Evolutionary conservation across 768 basidiomycete genomes (phyloP).

Genomic region (Lanmaoa pseudosensibilis): DNA sequence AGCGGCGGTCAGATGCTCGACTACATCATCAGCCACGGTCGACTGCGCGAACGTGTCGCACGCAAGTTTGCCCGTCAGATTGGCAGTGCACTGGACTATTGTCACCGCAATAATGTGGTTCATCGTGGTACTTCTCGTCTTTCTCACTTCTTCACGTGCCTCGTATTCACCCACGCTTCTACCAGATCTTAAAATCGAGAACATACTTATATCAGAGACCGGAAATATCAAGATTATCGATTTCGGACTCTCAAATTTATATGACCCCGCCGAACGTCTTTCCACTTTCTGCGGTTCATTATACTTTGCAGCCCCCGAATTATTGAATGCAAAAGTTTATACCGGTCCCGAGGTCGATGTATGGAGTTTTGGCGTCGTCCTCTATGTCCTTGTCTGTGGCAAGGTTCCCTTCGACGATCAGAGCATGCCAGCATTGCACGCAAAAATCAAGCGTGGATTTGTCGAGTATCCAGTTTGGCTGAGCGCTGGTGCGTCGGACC

Average conservation of each 20-base stretch:
- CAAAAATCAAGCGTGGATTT: conserved; percentile 96
- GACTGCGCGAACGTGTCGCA: conserved; percentile 91
- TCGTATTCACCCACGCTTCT: conserved; percentile 1
- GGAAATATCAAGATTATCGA: conserved; percentile 99
- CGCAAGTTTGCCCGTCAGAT: conserved; percentile 98
- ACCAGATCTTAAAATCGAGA: conserved; percentile 96
- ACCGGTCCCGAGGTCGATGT: conserved; percentile 98
- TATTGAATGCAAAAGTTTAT: conserved; percentile 95
- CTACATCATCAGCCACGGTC: conserved; percentile 98
- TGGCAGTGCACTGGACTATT: conserved; percentile 93
- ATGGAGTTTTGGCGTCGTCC: conserved; percentile 98
- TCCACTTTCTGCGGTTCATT: conserved; percentile 97
- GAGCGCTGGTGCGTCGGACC: conserved; percentile 69
- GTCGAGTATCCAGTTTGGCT: conserved; percentile 99
- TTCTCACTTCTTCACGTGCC: neutral
- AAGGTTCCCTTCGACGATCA: conserved; percentile 99
- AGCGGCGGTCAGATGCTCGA: conserved; percentile 99
- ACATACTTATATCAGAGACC: conserved; percentile 96
- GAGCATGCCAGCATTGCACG: conserved; percentile 98
- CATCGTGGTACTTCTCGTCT: conserved; percentile 67
- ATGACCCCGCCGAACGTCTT: conserved; percentile 76
- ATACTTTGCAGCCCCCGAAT: conserved; percentile 97
- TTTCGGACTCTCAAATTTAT: conserved; percentile 96
- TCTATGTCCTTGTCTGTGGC: conserved; percentile 96
- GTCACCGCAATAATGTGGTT: conserved; percentile 95